These are phyloP conservation scores for Sordaria brevicollis DNA, from an alignment of 495 filamentous ascomycete genomes.

Conservation along the genomic window DNA sequence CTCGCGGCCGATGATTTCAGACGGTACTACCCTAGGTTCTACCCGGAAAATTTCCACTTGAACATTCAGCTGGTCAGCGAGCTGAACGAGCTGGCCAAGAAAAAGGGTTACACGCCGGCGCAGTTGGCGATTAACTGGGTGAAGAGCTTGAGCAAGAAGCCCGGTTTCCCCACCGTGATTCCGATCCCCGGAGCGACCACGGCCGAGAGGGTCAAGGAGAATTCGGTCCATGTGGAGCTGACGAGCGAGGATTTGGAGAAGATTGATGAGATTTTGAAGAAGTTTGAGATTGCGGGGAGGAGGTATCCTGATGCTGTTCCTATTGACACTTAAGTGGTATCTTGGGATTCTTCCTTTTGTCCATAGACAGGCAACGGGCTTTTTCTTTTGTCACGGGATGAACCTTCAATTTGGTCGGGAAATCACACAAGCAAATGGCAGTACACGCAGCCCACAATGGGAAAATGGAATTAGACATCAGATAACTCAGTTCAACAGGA, in stretches of 20 bases:
- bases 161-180: conserved; percentile 42
- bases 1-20: conserved; percentile 50
- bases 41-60: conserved; percentile 54
- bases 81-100: conserved; percentile 52
- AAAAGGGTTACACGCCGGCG: conserved; percentile 58
- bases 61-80: conserved; percentile 63
- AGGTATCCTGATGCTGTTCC: conserved; percentile 22
- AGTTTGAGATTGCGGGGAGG: conserved; percentile 24
- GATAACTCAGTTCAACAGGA: not conserved
- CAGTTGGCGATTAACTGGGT: conserved; percentile 76
- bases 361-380: not conserved
- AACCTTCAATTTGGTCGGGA: not conserved
- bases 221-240: conserved; percentile 29
- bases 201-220: conserved; percentile 34
- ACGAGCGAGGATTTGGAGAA: conserved; percentile 31
- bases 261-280: conserved; percentile 31
- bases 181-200: conserved; percentile 67
- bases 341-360: not conserved
- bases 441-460: not conserved
- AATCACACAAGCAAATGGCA: not conserved
- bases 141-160: conserved; percentile 46
- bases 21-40: conserved; percentile 49
- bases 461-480: not conserved
- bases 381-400: not conserved
- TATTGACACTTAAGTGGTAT: not conserved